Evolutionary conservation across 2,329 filamentous ascomycete species (phyloP).

Genomic region (Exserohilum turcica): DNA sequence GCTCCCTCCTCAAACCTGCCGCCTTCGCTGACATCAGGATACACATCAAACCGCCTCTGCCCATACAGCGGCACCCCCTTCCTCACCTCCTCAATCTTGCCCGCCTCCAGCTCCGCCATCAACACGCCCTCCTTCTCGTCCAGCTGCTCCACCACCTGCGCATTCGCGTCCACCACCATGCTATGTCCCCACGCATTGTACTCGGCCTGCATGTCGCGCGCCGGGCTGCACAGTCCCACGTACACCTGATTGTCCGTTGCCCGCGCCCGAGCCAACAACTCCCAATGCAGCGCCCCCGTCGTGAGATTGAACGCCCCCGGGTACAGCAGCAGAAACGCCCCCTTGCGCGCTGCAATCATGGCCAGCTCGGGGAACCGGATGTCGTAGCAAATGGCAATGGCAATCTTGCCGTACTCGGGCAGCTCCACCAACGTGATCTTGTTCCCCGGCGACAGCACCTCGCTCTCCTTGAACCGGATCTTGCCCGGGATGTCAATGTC

Average conservation of each 20-base stretch:
- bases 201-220: slow-evolving; percentile 73
- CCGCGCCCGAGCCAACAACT: slow-evolving; percentile 76
- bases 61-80: slow-evolving; percentile 81
- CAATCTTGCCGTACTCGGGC: slow-evolving; percentile 85
- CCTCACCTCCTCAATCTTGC: slow-evolving; percentile 49
- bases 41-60: slow-evolving; percentile 93
- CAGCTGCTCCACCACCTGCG: slow-evolving; percentile 76
- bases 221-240: slow-evolving; percentile 89
- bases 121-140: slow-evolving; percentile 79
- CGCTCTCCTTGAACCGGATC: slow-evolving; percentile 88
- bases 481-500: slow-evolving; percentile 97
- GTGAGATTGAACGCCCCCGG: slow-evolving; percentile 97
- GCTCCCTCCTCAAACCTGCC: slow-evolving; percentile 50
- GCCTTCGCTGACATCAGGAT: slow-evolving; percentile 81
- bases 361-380: slow-evolving; percentile 94
- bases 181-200: slow-evolving; percentile 96
- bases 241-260: slow-evolving; percentile 95
- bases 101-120: slow-evolving; percentile 59
- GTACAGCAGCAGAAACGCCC: slow-evolving; percentile 87
- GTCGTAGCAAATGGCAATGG: slow-evolving; percentile 95
- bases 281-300: slow-evolving; percentile 92
- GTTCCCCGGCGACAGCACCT: slow-evolving; percentile 84
- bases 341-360: slow-evolving; percentile 81
- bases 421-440: slow-evolving; percentile 84
- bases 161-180: slow-evolving; percentile 85